These are phyloP conservation scores for Henckelia pumila DNA, from an alignment of 257 asterid species.

Conservation along the genomic window DNA sequence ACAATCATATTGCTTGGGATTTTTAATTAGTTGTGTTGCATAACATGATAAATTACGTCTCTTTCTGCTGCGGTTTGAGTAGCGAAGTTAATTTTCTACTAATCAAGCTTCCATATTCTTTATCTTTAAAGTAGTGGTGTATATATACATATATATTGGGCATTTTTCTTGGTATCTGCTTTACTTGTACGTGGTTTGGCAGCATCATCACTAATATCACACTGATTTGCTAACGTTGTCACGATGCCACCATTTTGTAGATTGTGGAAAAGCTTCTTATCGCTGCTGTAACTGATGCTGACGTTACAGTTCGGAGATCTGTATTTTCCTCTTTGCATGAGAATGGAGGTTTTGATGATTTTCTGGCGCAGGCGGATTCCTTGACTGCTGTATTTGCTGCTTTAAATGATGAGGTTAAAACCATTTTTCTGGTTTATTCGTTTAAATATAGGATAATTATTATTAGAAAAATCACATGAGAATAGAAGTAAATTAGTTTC, in stretches of 20 bases:
- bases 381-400: conserved; percentile 96
- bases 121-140: conserved; percentile 13
- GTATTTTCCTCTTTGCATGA: conserved; percentile 77
- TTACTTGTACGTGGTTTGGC: conserved; percentile 3
- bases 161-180: conserved; percentile 7
- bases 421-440: neutral
- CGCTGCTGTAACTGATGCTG: conserved; percentile 97
- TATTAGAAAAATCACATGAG: neutral
- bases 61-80: neutral
- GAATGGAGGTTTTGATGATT: conserved; percentile 83
- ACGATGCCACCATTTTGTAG: conserved; percentile 39
- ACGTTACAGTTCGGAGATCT: conserved; percentile 83
- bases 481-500: no score
- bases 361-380: conserved; percentile 96
- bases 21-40: neutral
- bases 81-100: conserved; percentile 1
- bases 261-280: conserved; percentile 86
- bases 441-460: no score
- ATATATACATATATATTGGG: neutral
- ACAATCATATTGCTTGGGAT: neutral
- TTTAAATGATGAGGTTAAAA: conserved; percentile 84
- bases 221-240: conserved; percentile 8
- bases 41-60: neutral
- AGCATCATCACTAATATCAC: neutral
- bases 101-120: neutral